Evolutionary conservation across 2,329 filamentous ascomycete genomes (phyloP), one percentile per base, ranked within the genome.

Genomic region (Fusarium decemcellulare): DNA sequence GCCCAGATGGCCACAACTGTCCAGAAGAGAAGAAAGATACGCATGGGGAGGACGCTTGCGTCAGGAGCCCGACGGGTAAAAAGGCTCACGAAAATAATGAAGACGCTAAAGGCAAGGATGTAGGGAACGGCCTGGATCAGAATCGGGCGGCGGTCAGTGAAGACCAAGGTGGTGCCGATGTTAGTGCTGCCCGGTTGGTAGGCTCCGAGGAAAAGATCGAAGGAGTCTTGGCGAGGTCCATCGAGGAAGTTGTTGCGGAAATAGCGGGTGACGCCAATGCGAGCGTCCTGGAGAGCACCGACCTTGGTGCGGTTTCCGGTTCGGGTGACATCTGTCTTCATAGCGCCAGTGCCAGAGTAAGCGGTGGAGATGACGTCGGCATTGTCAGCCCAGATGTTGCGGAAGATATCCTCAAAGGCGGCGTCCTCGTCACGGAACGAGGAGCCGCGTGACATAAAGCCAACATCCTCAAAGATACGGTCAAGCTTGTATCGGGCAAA

Each of bases 251-350:
- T 99, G 84, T 99, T 99, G 63, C 90, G 88, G 70, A 94, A 90
- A 81, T 98, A 99, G 67, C 96, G 89, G 8, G 93, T 97, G 70
- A 97, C 84, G 42, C 94, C 96, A 70, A 98, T 95, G 74, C 91
- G 93, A 54, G 94, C 85, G 79, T 99, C 96, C 76, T 96, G 93
- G 52, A 97, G 82, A 62, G 93, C 92, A 58, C 96, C 96, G 9
- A 89, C 88, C 77, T 91, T 94, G 32, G 96, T 99, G 57, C 97
- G 90, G 75, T 93, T 90, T 52, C 95, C 97, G 2, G 94, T 94
- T n/a, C 96, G 91, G 3, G 96, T 99, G 74, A 98, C 94, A 79
- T 99, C 97, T 0, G 96, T 99, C 87, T 99, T 99, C 83, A 99
- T 89, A 54, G 96, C 96, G 4, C 96, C 97, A 1, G 97, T 99